These are phyloP conservation scores for Heritiera littoralis DNA, from an alignment of 345 rosid genomes.

Conservation along the genomic window DNA sequence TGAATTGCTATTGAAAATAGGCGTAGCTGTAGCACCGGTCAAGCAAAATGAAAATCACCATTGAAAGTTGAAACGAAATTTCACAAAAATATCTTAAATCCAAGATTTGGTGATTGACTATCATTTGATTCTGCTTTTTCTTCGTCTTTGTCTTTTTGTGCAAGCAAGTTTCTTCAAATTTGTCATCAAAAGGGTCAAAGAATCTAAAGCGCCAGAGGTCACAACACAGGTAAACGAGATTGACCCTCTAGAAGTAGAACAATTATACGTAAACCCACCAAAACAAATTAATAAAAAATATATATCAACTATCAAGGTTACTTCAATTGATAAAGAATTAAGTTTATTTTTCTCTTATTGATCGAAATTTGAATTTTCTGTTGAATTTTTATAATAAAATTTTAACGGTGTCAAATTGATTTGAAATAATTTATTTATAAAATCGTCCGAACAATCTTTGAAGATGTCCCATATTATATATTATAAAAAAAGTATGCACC, in stretches of 20 bases:
- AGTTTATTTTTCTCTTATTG: too few relatives aligned
- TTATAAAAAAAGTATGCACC: too few relatives aligned
- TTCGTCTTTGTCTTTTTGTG: slow-evolving; percentile 5
- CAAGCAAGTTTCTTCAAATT: background rate
- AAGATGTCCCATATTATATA: too few relatives aligned
- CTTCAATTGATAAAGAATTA: too few relatives aligned
- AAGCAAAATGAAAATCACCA: background rate
- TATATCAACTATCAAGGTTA: too few relatives aligned
- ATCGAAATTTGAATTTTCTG: too few relatives aligned
- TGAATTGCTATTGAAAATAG: background rate
- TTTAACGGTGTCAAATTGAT: too few relatives aligned
- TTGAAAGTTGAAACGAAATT: background rate
- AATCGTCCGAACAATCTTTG: too few relatives aligned
- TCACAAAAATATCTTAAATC: too few relatives aligned
- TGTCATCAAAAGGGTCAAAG: slow-evolving; percentile 23
- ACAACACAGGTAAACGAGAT: background rate
- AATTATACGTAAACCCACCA: background rate
- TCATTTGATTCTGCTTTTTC: background rate
- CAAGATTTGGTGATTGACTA: slow-evolving; percentile 27
- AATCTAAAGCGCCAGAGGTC: background rate
- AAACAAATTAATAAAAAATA: too few relatives aligned
- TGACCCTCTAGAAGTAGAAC: slow-evolving; percentile 16
- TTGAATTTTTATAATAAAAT: too few relatives aligned
- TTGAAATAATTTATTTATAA: too few relatives aligned
- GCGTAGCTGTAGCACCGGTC: background rate